A percentile compares a stretch with the other conserved stretches of the same genome.
Evolutionary conservation across 140 eudicot species (phyloP).

Genomic region (Cichorium intybus): DNA sequence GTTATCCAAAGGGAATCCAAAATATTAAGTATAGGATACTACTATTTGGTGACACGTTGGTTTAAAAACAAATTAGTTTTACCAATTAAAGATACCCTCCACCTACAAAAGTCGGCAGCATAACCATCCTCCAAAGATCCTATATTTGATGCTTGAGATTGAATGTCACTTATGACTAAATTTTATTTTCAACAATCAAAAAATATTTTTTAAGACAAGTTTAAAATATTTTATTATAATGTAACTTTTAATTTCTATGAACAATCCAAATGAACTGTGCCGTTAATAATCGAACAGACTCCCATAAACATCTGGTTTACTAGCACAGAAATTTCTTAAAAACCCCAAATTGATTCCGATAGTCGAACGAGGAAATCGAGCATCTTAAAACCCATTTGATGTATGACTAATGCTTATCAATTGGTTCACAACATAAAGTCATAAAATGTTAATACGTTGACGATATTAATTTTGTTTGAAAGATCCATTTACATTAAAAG

Average conservation of each 20-base stretch:
- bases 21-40: neutral
- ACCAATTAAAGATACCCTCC: conserved; percentile 17
- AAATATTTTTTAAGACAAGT: neutral
- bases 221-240: too few relatives aligned
- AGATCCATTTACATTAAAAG: neutral
- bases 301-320: too few relatives aligned
- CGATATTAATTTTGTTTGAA: neutral
- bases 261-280: neutral
- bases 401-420: neutral
- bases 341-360: neutral
- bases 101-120: conserved; percentile 15
- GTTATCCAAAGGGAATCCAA: neutral
- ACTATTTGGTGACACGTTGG: conserved; percentile 18
- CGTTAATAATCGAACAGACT: too few relatives aligned
- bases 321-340: neutral
- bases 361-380: neutral
- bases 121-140: conserved; percentile 12
- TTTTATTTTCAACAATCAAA: neutral
- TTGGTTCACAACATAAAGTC: neutral
- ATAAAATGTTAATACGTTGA: neutral
- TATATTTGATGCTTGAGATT: conserved; percentile 1
- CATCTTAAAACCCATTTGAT: neutral
- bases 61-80: conserved; percentile 10
- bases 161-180: neutral
- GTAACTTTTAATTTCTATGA: neutral